These are phyloP conservation scores for Stenocarpella maydis DNA, from an alignment of 2,329 filamentous ascomycete species.

Conservation along the genomic window DNA sequence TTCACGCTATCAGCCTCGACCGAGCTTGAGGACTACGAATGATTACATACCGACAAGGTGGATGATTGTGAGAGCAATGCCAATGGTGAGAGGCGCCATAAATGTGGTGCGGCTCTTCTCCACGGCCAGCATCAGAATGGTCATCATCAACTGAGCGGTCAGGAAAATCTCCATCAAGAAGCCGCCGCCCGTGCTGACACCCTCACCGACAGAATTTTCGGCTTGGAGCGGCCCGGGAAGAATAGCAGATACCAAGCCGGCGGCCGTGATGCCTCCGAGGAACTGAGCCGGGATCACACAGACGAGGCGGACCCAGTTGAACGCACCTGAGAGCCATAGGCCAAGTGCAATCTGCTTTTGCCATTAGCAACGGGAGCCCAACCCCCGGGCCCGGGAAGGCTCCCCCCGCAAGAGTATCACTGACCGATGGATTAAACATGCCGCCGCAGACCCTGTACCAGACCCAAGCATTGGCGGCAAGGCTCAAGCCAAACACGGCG, in stretches of 20 bases:
- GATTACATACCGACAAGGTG: conserved; percentile 19
- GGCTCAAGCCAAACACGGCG: conserved; percentile 24
- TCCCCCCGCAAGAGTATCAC: background rate
- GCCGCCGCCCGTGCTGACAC: conserved; percentile 53
- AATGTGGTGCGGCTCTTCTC: conserved; percentile 69
- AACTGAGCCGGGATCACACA: conserved; percentile 35
- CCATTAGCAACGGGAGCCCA: background rate
- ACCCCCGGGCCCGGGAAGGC: too few species aligned
- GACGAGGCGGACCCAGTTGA: conserved; percentile 52
- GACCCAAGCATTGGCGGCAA: conserved; percentile 22
- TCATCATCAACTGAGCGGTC: conserved; percentile 58
- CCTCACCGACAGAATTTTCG: conserved; percentile 52
- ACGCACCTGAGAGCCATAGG: conserved; percentile 53
- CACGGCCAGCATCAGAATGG: conserved; percentile 64
- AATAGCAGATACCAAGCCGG: conserved; percentile 52
- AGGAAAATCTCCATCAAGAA: conserved; percentile 63
- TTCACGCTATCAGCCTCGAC: background rate
- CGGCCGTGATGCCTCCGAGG: conserved; percentile 49
- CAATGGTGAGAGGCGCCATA: conserved; percentile 24
- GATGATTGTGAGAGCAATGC: background rate
- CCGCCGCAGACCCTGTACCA: conserved; percentile 29
- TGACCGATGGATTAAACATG: conserved; percentile 31
- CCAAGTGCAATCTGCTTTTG: conserved; percentile 48
- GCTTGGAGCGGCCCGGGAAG: conserved; percentile 49
- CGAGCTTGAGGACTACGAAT: too few species aligned